Evolutionary conservation across 352 stramenopile genomes (phyloP), one percentile per base, ranked within the genome.

Genomic region (Phytopythium helicoides): DNA sequence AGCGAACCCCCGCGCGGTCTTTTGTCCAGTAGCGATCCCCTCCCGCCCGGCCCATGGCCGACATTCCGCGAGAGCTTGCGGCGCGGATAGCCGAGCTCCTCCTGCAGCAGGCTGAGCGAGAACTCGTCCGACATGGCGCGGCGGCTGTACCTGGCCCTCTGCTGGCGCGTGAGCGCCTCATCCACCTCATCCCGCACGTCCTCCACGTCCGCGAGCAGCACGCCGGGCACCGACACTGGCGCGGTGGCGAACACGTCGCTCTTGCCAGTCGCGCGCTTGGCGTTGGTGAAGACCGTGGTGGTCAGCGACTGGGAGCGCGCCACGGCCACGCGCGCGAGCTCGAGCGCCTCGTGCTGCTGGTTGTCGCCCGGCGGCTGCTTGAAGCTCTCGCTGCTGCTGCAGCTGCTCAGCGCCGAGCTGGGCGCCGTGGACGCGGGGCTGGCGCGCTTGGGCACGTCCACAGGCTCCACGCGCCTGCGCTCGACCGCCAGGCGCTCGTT

Each of bases 21-120:
- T 21, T 54, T 67, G 40, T 78, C 50, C 23, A 52, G 8, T 37
- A 49, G 25, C 12, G 42, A 49, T 8, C n/a, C 3, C 16, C 42
- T 23, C 39, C 25, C 19, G 19, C 19, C 39, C 10, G 39, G 39
- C 25, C 25, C 3, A 15, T 49, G 42, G 25, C 67, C 40, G 16
- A 25, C 0, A 1, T 50, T 48, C 15, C 64, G 51, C 9, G 66
- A 58, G 11, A 54, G 38, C 54, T 71, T 61, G 45, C 61, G 61
- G 16, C 56, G 68, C 14, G 80, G 77, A 57, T 91, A 91, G n/a
- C 80, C 80, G 18, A 91, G 80, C 58, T 91, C 80, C 41, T 87
- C 56, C 39, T 91, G 80, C 33, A 91, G 49, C 25, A 90, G 62
- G 54, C 80, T 90, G 22, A 82, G 60, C 12, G 62, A 69, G 22